phyloP scores from a whole-genome alignment of 2,329 filamentous ascomycete species.

The Fusarium sp. region DNA sequence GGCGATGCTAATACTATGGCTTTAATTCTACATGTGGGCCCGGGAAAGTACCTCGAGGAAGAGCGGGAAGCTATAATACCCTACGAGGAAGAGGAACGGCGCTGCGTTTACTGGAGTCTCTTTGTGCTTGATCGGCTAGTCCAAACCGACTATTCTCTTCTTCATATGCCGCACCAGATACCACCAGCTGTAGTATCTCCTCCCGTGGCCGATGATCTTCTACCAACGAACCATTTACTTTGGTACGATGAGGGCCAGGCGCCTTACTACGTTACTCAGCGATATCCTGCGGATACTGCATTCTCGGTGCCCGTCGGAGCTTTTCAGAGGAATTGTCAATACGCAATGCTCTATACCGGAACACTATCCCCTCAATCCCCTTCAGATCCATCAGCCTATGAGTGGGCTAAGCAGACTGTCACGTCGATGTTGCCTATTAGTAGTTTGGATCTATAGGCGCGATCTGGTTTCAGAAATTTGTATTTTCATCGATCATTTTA shows the following conservation, averaged over 20 bases:
- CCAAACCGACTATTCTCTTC: constrained; percentile 45
- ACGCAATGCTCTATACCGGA: constrained; percentile 46
- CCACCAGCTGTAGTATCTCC: constrained; percentile 40
- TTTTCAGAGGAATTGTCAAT: constrained; percentile 49
- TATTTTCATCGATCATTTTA: too few species aligned
- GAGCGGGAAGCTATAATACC: constrained; percentile 38
- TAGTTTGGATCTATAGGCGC: not conserved
- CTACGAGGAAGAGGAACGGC: constrained; percentile 50
- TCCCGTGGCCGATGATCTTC: constrained; percentile 44
- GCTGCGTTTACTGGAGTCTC: constrained; percentile 54
- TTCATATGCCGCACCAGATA: constrained; percentile 46
- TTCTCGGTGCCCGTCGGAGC: constrained; percentile 45
- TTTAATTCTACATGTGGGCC: constrained; percentile 47
- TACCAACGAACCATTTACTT: constrained; percentile 46
- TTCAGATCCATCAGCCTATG: not conserved
- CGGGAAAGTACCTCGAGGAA: constrained; percentile 46
- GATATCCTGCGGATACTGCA: constrained; percentile 39
- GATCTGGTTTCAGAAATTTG: accelerated
- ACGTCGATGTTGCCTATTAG: not conserved
- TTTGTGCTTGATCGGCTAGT: constrained; percentile 54
- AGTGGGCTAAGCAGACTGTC: not conserved
- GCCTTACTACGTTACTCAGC: constrained; percentile 26
- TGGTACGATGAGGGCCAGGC: constrained; percentile 40
- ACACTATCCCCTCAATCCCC: constrained; percentile 31
- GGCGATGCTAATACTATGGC: constrained; percentile 51